Evolutionary conservation across 192 early-diverging fungal species (phyloP).

Genomic region (Backusella parvicylindrica): DNA sequence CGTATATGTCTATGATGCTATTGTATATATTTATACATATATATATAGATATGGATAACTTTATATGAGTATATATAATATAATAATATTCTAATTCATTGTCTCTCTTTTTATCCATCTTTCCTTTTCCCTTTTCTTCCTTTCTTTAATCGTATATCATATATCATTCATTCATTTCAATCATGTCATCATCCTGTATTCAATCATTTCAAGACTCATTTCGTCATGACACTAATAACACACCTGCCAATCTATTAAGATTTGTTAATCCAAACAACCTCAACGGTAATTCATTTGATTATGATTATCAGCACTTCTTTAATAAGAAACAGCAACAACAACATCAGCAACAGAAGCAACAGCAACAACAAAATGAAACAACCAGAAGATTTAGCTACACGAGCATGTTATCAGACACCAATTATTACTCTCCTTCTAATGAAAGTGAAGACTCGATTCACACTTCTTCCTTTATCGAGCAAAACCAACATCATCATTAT

Average conservation of each 20-base stretch:
- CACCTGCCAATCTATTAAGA: constrained; percentile 2
- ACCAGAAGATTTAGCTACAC: constrained; percentile 24
- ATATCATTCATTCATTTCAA: constrained; percentile 3
- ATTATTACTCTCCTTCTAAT: constrained; percentile 26
- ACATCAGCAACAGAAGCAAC: background rate
- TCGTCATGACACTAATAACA: constrained; percentile 12
- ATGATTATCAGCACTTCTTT: background rate
- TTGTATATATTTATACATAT: background rate
- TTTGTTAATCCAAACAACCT: constrained; percentile 23
- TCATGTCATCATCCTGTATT: constrained; percentile 18
- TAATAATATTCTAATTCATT: background rate
- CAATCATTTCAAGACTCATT: constrained; percentile 24
- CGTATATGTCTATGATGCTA: background rate
- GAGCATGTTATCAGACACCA: constrained; percentile 19
- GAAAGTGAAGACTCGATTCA: constrained; percentile 23
- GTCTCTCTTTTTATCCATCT: background rate
- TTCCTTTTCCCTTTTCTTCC: constrained; percentile 3
- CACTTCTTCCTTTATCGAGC: background rate
- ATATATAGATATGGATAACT: background rate
- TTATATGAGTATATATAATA: background rate
- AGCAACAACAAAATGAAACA: background rate
- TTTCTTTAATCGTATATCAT: background rate
- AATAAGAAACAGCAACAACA: background rate
- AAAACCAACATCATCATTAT: background rate
- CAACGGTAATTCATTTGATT: constrained; percentile 5